Evolutionary conservation across 805 yeast genomes (phyloP), one percentile per base, ranked within the genome.

Genomic region (Cyberlindnera sargentensis): DNA sequence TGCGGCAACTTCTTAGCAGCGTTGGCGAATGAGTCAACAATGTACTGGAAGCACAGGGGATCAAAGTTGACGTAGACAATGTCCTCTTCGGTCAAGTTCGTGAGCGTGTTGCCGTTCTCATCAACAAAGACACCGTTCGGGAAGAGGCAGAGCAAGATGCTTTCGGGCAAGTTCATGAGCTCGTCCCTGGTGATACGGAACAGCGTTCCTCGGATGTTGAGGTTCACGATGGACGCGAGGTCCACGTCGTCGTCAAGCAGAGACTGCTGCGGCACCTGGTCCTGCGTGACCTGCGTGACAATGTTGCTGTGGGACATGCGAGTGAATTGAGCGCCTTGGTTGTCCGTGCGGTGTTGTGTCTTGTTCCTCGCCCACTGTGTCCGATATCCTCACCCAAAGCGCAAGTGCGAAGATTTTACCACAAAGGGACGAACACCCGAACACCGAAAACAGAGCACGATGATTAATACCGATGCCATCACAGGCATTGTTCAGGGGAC

Each of bases 61-160:
- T 90, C 82, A 60, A 90, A 91, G 64, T 87, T 87, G 34, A 88
- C 95, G 57, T 69, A 80, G 9, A 86, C 95, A 27, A 82, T 69
- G 60, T 85, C 95, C 6, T 82, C 79, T 50, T 87, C 93, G 0
- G 95, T 80, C 55, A 87, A 65, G 52, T 84, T 85, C 31, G 86
- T 74, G 45, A 88, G 84, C 7, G 85, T 84, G 51, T 82, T 82
- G 2, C 95, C 95, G 41, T 77, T 66, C 46, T 72, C 72, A 62
- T 87, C 93, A 44, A 85, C 73, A 59, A 88, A 84, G 4, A 88
- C 95, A 35, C 97, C 96, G 51, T 85, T 87, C 11, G 96, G 96
- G 57, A 88, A 86, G 24, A 93, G 67, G 55, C 96, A 86, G 43
- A 90, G 74, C 45, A 93, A 67, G 25, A 93, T 78, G 47, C 90